Evolutionary conservation across 1,139 yeast species (phyloP), one percentile per base, ranked within the genome.

Genomic region (Pichia sp.): DNA sequence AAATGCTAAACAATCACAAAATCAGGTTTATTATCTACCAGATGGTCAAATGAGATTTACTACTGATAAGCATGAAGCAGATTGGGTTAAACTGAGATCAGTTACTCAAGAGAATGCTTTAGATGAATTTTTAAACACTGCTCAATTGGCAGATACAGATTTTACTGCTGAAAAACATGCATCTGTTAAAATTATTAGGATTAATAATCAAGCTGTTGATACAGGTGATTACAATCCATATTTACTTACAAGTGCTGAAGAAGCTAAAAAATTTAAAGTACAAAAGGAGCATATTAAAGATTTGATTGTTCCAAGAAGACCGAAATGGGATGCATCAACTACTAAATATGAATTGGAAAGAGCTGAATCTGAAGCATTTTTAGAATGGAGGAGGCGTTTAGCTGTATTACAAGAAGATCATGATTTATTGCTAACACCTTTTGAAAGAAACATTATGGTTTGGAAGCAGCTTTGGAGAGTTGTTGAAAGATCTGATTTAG

Each of bases 391-490:
- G 66, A 73, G 97, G 58, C 79, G 79, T 35, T 70, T 93, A 48
- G 98, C 98, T 0, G 64, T 72, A 35, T 69, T 93, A 45, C 93
- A 93, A 47, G 96, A 91, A 58, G 73, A 71, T 48, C 77, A 75
- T 50, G 96, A 91, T 59, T 68, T 93, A 53, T 68, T 89, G 48
- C 71, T 93, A 61, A 93, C 99, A 0, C 99, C 99, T 2, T 93
- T 91, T 59, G 99, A 93, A 66, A 77, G 98, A 64, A 93, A 93
- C 60, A 71, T 93, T 52, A 96, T 91, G 68, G 97, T 93, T 46
- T 93, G 99, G 99, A 79, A 93, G 60, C 99, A 93, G 64, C 68
- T 93, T 52, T 93, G 99, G 99, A 74, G 99, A 65, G 99, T 93
- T 39, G 86, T 89, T 15, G 99, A 93, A 61, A 75, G 98, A 58